Evolutionary conservation across 768 basidiomycete species (phyloP), one percentile per base, ranked within the genome.

Genomic region (Amanita jacksonii): DNA sequence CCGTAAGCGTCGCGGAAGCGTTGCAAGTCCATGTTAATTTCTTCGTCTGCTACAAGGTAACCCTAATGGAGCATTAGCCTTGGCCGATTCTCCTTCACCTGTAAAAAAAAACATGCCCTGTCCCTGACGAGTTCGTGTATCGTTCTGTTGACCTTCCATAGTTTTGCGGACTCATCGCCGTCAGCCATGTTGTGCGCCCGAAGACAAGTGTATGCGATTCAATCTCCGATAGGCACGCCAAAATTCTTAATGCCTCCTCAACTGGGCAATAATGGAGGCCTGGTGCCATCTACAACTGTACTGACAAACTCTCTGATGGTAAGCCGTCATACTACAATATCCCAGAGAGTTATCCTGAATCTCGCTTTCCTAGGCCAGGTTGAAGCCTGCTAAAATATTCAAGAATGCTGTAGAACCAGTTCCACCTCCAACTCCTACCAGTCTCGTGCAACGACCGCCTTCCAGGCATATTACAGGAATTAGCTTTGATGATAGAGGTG

Each of bases 131-230:
- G 80, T 65, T 99, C 94, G 60, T 97, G 93, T 33, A 97, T 85
- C 38, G 96, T 98, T 55, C 89, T 69, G 63, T 91, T 91, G 50
- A 98, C 92, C 57, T 93, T 85, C 90, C 92, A 98, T 57, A 98
- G 73, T 57, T 81, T 81, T 47, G 92, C 85, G 49, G 81, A 76
- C 62, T 89, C 86, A 65, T 88, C 85, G 54, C 66, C 64, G 53
- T 86, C 83, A 51, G 72, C 67, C 81, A 86, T 84, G 54, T 28
- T 28, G 6, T 28, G 63, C 56, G 57, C 52, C 51, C 39, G 33
- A 53, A 46, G 51, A 48, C 43, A 44, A 50, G 51, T 2, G 8
- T 45, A 57, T 63, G n/a, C n/a, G n/a, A n/a, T 79, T 78, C 54
- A 62, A 77, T 79, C 77, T 79, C 78, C 73, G 79, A 70, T 56